Evolutionary conservation across 176 grass and related monocot genomes (phyloP), one percentile per base, ranked within the genome.

Genomic region (Areca catechu): DNA sequence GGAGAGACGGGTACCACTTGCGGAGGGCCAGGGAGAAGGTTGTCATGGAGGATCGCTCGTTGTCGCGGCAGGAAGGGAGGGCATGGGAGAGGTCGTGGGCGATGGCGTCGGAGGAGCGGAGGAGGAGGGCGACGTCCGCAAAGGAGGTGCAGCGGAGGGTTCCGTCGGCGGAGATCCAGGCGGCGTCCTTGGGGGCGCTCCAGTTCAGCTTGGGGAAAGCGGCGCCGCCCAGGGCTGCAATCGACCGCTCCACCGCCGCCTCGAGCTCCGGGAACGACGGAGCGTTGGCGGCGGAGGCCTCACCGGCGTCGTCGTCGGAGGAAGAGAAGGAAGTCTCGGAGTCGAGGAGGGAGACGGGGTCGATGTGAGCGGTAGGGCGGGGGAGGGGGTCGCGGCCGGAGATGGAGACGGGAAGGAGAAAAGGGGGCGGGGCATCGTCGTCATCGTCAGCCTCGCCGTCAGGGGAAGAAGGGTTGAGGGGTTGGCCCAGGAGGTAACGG

Each of bases 181-280:
- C 29, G 1, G 29, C 29, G 29, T 30, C 29, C 29, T 30, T 30
- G 29, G 29, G 29, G 29, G 29, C 29, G 7, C 29, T 30, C 29
- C 29, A 30, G 29, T 30, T 30, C 4, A 30, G 29, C 77, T 90
- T 90, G 57, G 90, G 86, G 27, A 86, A 69, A 1, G 79, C 86
- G 2, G 80, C 74, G 30, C 86, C 86, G 4, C 86, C 86, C 1
- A 97, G 83, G 4, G 23, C 72, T 0, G 80, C 53, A 21, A 97
- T 88, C 28, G 77, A 76, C 27, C 70, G 76, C 56, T 97, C 83
- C 5, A 97, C 19, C 19, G 81, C 80, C 34, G 67, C 75, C 68
- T 97, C 92, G 3, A 97, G 71, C 10, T 91, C 86, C 7, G 92
- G 83, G 68, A 97, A 97, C 0, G 65, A 65, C 3, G 92, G 92